Base-by-base conservation (phyloP, 2,329 filamentous ascomycete genomes). In the Stylonectria norvegica region DNA sequence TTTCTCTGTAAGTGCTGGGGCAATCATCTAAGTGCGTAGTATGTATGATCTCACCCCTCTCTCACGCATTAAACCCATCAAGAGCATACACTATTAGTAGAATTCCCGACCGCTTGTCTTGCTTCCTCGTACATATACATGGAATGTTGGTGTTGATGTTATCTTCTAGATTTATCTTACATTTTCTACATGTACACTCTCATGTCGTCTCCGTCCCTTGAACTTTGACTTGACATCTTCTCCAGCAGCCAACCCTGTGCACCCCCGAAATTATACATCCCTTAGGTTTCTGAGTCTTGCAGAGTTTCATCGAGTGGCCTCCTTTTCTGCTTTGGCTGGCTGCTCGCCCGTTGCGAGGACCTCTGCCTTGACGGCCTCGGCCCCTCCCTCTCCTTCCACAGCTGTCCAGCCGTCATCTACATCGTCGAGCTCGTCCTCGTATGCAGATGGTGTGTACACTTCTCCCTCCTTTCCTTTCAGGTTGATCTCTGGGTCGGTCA, bases 401-500 rank as follows among this genome's bases (percentile, higher is more conserved):
- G 55, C 54, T 23, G 48, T 40, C 61, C 58, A 60, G 20, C 52
- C 49, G 9, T 34, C 25, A 28, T 43, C 49, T 20, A 50, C 49
- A 10, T 50, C 43, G n/a, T 8, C 5, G 15, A 19, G 5, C 17
- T 64, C 63, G n/a, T 63, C 63, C 51, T 65, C 62, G 36, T 63
- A 66, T 19, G 56, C 59, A 15, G 53, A 52, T 2, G 76, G 75
- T n/a, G 56, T 70, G 57, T 78, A 83, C 6, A 72, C 67, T 25
- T 68, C 64, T 4, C 69, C 71, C 3, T 68, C 55, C 20, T 67
- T 68, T 20, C 69, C 72, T 8, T 59, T 48, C 18, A 86, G 62
- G 57, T 86, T 69, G 53, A 89, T 72, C 61, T 87, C 83, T 5
- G 76, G 73, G 59, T 91, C 86, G 7, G 67, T 59, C 67, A 76